These are phyloP conservation scores for Begonia loranthoides DNA, from an alignment of 306 rosid genomes.

Conservation along the genomic window DNA sequence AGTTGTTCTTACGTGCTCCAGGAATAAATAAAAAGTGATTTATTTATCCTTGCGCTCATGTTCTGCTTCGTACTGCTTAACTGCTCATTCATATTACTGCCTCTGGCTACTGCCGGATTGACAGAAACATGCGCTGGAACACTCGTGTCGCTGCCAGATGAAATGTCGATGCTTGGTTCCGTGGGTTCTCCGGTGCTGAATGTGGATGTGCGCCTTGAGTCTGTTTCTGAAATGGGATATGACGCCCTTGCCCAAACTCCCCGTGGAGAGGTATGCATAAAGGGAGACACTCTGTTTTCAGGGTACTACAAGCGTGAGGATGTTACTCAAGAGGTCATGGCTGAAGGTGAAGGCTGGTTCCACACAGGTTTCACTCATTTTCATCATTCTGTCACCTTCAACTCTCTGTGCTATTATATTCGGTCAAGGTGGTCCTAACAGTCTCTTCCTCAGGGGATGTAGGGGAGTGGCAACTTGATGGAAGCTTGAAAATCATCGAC, in stretches of 20 bases:
- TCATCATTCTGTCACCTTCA: conserved; percentile 10
- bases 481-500: conserved; percentile 92
- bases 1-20: conserved; percentile 12
- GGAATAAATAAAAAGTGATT: no score
- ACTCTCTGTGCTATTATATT: conserved; percentile 3
- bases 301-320: conserved; percentile 92
- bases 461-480: conserved; percentile 94
- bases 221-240: conserved; percentile 96
- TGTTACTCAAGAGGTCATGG: conserved; percentile 74
- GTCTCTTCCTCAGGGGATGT: conserved; percentile 59
- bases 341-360: conserved; percentile 91
- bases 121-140: conserved; percentile 97
- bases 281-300: conserved; percentile 67
- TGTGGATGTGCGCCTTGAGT: conserved; percentile 79
- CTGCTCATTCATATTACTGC: no score
- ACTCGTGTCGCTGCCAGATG: conserved; percentile 81
- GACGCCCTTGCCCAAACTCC: conserved; percentile 63
- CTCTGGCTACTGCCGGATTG: conserved; percentile 39
- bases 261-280: conserved; percentile 80
- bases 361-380: conserved; percentile 58
- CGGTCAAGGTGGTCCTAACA: conserved; percentile 1
- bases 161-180: conserved; percentile 68
- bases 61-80: conserved; percentile 21
- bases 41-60: conserved; percentile 84
- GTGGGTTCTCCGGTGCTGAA: conserved; percentile 98